phyloP scores from a whole-genome alignment of 768 basidiomycete genomes.

The Tephrocybe rancida region DNA sequence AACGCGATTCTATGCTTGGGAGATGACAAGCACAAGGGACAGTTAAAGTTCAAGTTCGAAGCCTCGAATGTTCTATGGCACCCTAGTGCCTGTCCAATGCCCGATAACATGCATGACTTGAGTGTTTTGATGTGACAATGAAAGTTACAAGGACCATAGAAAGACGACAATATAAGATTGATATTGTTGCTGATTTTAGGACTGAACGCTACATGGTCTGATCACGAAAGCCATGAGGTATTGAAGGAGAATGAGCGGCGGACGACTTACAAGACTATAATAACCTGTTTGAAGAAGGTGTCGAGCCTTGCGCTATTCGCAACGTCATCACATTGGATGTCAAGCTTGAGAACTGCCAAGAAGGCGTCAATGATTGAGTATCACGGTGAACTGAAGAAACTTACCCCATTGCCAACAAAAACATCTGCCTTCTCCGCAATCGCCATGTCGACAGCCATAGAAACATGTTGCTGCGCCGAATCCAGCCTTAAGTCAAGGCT shows the following conservation, averaged over 20 bases:
- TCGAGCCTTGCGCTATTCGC: slow-evolving; percentile 30
- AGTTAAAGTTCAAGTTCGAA: no score
- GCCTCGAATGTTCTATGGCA: no score
- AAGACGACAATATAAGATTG: no score
- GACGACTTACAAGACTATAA: slow-evolving; percentile 1
- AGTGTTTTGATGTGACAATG: no score
- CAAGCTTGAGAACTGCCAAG: slow-evolving; percentile 37
- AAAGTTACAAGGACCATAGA: no score
- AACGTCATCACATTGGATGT: slow-evolving; percentile 37
- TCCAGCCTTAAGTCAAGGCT: slow-evolving; percentile 55
- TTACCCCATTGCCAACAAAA: slow-evolving; percentile 72
- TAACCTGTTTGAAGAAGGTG: slow-evolving; percentile 31
- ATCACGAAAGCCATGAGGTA: no score
- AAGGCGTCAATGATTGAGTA: slow-evolving; percentile 1
- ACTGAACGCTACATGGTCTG: no score
- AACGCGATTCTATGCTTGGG: no score
- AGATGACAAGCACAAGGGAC: no score
- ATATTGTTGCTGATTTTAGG: no score
- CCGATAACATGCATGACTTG: no score
- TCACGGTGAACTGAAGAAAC: slow-evolving; percentile 24
- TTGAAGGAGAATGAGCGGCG: background rate
- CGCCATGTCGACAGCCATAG: slow-evolving; percentile 69
- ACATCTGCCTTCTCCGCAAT: slow-evolving; percentile 64
- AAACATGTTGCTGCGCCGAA: slow-evolving; percentile 57
- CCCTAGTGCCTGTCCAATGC: no score